Conservation (phyloP, 2,329 filamentous ascomycete genomes). For the Lachnellula arida region DNA sequence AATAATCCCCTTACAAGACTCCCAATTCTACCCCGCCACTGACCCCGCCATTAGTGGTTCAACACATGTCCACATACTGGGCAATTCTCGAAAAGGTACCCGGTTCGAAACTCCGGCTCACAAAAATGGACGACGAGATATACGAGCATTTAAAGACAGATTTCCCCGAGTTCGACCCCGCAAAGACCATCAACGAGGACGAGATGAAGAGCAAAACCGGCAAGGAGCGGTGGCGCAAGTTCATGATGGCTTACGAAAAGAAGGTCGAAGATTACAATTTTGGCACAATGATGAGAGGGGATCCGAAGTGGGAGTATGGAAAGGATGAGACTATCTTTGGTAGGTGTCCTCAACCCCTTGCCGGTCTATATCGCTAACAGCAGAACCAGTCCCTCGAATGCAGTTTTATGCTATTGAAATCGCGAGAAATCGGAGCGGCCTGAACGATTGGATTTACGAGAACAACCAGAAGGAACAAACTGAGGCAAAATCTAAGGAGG, state of each 20-base stretch:
- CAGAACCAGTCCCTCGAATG: conserved; percentile 54
- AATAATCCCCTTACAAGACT: neutral
- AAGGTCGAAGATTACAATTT: conserved; percentile 98
- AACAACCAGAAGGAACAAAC: conserved; percentile 58
- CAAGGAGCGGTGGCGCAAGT: conserved; percentile 92
- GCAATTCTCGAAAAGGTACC: conserved; percentile 84
- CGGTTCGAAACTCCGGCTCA: conserved; percentile 84
- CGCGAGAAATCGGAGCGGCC: conserved; percentile 71
- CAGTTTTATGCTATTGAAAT: conserved; percentile 80
- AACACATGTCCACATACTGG: conserved; percentile 98
- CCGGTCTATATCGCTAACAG: conserved; percentile 6
- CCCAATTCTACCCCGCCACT: conserved; percentile 20
- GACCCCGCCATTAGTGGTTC: conserved; percentile 55
- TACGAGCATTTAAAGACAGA: conserved; percentile 79
- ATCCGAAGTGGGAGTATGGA: conserved; percentile 77
- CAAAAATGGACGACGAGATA: conserved; percentile 93
- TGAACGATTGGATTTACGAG: conserved; percentile 98
- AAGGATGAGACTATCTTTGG: conserved; percentile 90
- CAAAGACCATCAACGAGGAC: conserved; percentile 77
- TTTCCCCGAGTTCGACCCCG: conserved; percentile 90
- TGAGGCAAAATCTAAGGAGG: conserved; percentile 10
- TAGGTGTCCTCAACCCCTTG: conserved; percentile 37
- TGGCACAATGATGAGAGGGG: conserved; percentile 83
- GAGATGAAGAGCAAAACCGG: conserved; percentile 96
- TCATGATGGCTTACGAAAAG: conserved; percentile 91